Evolutionary conservation across 2,329 filamentous ascomycete genomes (phyloP).

Genomic region (Colletotrichum liriopes): DNA sequence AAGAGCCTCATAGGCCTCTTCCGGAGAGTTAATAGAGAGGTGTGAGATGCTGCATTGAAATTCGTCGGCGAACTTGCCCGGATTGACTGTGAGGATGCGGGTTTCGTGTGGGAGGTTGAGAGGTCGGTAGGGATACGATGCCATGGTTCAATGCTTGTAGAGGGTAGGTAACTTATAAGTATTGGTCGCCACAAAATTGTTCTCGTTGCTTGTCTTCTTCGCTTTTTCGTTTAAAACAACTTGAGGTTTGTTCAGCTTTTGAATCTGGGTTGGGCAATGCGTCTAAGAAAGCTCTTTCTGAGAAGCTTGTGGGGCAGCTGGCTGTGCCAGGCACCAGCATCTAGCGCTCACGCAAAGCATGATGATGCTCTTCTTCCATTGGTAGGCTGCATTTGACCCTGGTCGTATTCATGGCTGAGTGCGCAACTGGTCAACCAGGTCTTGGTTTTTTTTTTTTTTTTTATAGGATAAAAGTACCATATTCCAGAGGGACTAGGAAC

Average conservation of each 20-base stretch:
- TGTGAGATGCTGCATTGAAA: constrained; percentile 24
- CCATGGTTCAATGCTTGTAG: not conserved
- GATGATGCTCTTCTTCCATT: not conserved
- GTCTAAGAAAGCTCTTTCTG: no score
- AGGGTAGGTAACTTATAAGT: not conserved
- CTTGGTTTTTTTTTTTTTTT: not conserved
- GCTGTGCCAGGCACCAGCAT: constrained; percentile 1
- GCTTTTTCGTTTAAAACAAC: not conserved
- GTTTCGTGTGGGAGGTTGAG: constrained; percentile 36
- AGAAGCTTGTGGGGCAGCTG: not conserved
- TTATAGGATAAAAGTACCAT: no score
- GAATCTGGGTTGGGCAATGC: not conserved
- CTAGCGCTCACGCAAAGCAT: not conserved
- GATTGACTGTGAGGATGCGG: constrained; percentile 28
- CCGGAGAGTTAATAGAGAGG: constrained; percentile 9
- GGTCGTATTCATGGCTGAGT: not conserved
- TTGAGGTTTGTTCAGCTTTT: not conserved
- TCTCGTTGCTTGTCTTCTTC: not conserved
- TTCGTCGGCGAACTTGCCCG: constrained; percentile 25
- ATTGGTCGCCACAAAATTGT: not conserved
- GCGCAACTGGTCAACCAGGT: not conserved
- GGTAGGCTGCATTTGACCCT: not conserved
- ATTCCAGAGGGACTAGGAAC: not conserved
- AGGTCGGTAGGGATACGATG: constrained; percentile 23
- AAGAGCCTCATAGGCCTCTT: constrained; percentile 45